Evolutionary conservation across 2,329 filamentous ascomycete genomes (phyloP), one percentile per base, ranked within the genome.

Genomic region (Exophiala bonariae): DNA sequence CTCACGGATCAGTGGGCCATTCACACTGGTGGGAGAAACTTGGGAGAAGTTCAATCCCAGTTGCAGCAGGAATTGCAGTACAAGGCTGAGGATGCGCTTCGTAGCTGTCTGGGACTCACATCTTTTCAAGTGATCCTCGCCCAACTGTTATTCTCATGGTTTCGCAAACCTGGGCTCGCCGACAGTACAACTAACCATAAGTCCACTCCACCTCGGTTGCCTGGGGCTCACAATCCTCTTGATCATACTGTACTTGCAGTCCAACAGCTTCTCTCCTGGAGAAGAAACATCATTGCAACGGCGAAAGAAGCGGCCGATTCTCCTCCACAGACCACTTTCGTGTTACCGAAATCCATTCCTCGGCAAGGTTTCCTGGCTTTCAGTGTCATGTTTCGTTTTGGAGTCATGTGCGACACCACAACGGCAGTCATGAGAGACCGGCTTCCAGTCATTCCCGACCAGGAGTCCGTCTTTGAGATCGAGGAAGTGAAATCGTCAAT

Each of bases 361-460:
- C 36, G 36, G 36, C 36, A 38, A 38, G 36, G 36, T n/a, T 31
- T 34, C 35, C 41, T 43, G 26, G 41, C 26, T 34, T 43, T 43
- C 28, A 43, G 41, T 35, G 41, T 43, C 30, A 43, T 43, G 41
- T 43, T 43, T 34, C 41, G 41, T 34, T 43, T 43, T 14, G 41
- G 41, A 34, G 41, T 43, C 41, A 43, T 43, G 41, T 43, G 28
- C 30, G 41, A 43, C 30, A 43, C 41, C 11, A 43, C 41, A 43
- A 20, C 41, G 31, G 30, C 41, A 20, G 41, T 43, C 26, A 43
- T 43, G 41, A 34, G 23, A 43, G 41, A 43, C 41, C 26, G 28
- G 41, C 41, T 36, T 34, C 41, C 41, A 19, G 30, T 43, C 30
- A 43, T 43, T 43, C 41, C 41, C n/a, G 26, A 43, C 41, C 26